phyloP scores from a whole-genome alignment of 768 basidiomycete species.

The Dendrothele bispora region DNA sequence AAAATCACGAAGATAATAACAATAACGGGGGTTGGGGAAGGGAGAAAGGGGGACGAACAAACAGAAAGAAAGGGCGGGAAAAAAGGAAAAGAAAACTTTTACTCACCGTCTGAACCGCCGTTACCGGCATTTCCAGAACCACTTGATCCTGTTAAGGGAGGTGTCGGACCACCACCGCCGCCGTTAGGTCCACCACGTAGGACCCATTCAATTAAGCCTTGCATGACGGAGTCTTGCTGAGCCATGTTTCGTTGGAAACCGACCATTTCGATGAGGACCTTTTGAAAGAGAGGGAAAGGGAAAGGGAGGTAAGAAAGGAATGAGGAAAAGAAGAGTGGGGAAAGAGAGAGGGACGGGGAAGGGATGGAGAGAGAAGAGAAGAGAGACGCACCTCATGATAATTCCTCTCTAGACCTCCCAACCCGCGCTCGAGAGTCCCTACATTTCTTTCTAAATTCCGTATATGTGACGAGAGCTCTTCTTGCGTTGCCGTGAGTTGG shows the following conservation, averaged over 20 bases:
- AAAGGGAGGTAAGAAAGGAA: slow-evolving; percentile 12
- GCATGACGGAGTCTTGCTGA: slow-evolving; percentile 83
- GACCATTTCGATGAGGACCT: slow-evolving; percentile 68
- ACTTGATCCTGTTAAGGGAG: neutral
- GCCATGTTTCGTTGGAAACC: slow-evolving; percentile 73
- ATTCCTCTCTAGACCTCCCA: slow-evolving; percentile 18
- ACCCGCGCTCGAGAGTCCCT: slow-evolving; percentile 51
- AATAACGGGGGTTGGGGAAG: neutral
- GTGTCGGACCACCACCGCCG: slow-evolving; percentile 5
- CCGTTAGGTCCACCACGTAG: slow-evolving; percentile 54
- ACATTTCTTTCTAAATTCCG: slow-evolving; percentile 59
- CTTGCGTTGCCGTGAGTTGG: slow-evolving; percentile 43
- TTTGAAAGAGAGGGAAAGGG: slow-evolving; percentile 4
- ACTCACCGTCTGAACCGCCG: no score
- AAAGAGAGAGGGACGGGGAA: slow-evolving; percentile 10
- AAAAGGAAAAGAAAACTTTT: neutral
- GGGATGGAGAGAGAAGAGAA: slow-evolving; percentile 6
- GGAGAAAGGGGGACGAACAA: neutral
- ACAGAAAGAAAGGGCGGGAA: neutral
- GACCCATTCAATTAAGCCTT: slow-evolving; percentile 79
- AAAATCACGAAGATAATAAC: neutral
- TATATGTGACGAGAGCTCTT: slow-evolving; percentile 53
- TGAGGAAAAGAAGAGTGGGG: neutral
- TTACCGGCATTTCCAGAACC: neutral
- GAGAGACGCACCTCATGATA: slow-evolving; percentile 46